Evolutionary conservation across 1,284 basidiomycete genomes (phyloP).

Genomic region (Cutaneotrichosporon sp.): DNA sequence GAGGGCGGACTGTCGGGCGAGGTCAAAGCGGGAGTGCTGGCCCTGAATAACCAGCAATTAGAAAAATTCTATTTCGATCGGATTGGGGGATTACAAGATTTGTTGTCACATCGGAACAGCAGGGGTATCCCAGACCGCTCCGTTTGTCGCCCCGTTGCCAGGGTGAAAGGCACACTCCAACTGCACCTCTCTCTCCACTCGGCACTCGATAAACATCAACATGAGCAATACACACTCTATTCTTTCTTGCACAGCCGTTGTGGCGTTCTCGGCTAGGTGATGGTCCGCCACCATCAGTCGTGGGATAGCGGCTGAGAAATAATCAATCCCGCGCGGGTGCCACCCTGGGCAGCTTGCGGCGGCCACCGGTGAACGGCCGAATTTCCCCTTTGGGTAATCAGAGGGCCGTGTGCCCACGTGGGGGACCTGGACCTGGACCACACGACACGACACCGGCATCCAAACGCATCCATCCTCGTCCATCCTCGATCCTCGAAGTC

Average conservation of each 20-base stretch:
- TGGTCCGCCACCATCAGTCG: too few species aligned
- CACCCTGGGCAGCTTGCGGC: background rate
- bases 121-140: too few species aligned
- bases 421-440: background rate
- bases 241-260: too few species aligned
- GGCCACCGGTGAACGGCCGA: background rate
- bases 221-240: too few species aligned
- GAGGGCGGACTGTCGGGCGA: conserved; percentile 2
- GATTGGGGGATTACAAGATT: too few species aligned
- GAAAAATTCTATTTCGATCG: background rate
- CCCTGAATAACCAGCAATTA: conserved; percentile 5
- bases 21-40: background rate
- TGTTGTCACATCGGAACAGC: too few species aligned
- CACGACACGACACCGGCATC: background rate
- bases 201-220: too few species aligned
- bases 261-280: too few species aligned
- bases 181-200: too few species aligned
- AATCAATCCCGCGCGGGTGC: background rate
- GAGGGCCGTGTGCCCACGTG: background rate
- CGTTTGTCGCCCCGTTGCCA: too few species aligned
- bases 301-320: too few species aligned
- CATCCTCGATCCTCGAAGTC: background rate
- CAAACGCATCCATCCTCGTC: background rate
- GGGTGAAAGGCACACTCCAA: too few species aligned
- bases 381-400: background rate